Conservation (phyloP, 345 rosid species). For the Cardamine chenopodiifolia region DNA sequence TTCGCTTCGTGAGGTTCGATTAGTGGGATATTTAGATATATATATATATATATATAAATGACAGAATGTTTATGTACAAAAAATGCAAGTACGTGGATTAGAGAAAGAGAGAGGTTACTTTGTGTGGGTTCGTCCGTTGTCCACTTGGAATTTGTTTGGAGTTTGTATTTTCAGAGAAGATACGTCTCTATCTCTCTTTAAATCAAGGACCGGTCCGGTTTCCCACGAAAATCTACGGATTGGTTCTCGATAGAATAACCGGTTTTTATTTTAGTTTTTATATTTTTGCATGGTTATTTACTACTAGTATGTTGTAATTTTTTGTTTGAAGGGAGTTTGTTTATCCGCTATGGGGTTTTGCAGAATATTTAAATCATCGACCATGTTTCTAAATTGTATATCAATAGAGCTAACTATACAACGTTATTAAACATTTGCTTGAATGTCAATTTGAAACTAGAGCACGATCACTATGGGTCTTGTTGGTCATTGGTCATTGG, state of each 20-base stretch:
- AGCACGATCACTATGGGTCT: not conserved
- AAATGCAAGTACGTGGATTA: conserved; percentile 43
- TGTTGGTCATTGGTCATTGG: conserved; percentile 8
- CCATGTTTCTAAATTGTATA: not conserved
- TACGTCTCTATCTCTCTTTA: conserved; percentile 16
- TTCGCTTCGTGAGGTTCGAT: conserved; percentile 22
- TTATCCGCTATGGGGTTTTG: not conserved
- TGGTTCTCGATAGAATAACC: conserved; percentile 25
- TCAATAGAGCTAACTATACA: not conserved
- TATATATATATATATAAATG: not conserved
- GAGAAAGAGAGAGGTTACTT: conserved; percentile 29
- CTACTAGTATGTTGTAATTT: not conserved
- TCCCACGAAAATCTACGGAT: not conserved
- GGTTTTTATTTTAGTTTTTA: not conserved
- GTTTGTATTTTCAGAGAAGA: conserved; percentile 19
- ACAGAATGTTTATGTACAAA: conserved; percentile 16
- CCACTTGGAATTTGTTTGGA: conserved; percentile 55
- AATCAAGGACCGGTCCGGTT: conserved; percentile 30
- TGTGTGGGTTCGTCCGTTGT: conserved; percentile 37
- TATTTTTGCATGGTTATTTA: not conserved
- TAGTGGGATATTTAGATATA: conserved; percentile 17
- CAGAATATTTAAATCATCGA: not conserved
- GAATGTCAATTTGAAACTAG: not conserved
- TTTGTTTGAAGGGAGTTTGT: not conserved
- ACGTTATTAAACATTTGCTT: not conserved